Conservation (phyloP, 2,329 filamentous ascomycete species). For the Ploettnerulaceae sp. region DNA sequence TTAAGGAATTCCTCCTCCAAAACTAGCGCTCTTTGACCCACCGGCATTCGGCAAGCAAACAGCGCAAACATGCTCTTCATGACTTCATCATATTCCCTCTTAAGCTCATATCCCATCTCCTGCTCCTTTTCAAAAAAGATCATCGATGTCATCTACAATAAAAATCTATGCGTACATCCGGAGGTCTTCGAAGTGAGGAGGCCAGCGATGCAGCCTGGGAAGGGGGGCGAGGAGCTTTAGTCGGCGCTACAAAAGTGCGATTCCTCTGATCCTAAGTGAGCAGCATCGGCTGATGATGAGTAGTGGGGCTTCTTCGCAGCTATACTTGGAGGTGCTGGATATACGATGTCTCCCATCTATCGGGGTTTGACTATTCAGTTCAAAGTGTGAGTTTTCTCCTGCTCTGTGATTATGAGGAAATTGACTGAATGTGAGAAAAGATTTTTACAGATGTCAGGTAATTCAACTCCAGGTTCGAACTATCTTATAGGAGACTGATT, state of each 20-base stretch:
- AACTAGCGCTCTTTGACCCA: too few species aligned
- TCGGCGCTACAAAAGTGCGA: conserved; percentile 60
- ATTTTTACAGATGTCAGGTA: conserved; percentile 75
- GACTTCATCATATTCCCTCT: conserved; percentile 11
- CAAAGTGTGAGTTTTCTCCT: conserved; percentile 57
- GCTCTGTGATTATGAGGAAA: too few species aligned
- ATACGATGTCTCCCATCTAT: conserved; percentile 65
- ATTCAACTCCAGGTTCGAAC: not conserved
- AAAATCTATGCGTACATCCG: conserved; percentile 46
- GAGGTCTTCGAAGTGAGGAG: conserved; percentile 59
- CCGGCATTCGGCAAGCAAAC: conserved; percentile 1
- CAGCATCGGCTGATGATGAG: conserved; percentile 12
- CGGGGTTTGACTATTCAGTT: conserved; percentile 69
- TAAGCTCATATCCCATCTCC: not conserved
- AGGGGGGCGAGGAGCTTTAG: conserved; percentile 60
- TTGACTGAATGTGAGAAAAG: conserved; percentile 40
- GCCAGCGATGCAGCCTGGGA: conserved; percentile 67
- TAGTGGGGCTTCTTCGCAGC: conserved; percentile 66
- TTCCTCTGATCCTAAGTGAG: not conserved
- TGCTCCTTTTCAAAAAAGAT: not conserved
- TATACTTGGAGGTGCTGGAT: conserved; percentile 57
- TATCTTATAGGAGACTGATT: conserved; percentile 2
- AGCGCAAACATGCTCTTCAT: conserved; percentile 11
- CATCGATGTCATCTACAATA: conserved; percentile 11
- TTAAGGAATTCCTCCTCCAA: too few species aligned